Percentiles rank a stretch among this genome's conserved stretches.
phyloP scores from a whole-genome alignment of 768 basidiomycete genomes.

The Xerocomellus chrysenteron region DNA sequence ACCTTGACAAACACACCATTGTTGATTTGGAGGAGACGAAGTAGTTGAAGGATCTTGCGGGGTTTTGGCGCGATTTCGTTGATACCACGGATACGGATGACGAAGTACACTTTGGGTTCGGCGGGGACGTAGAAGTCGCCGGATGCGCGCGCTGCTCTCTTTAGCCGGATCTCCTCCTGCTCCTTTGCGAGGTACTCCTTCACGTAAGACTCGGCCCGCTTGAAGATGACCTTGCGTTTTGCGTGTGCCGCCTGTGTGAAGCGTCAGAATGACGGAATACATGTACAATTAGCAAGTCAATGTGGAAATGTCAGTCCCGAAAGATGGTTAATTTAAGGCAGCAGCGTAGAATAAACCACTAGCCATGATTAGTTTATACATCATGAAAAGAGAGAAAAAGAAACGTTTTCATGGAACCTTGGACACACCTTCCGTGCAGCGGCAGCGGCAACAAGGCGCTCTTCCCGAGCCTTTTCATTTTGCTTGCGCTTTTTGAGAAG shows the following conservation, averaged over 20 bases:
- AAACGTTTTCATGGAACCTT: conserved; percentile 7
- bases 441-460: conserved; percentile 78
- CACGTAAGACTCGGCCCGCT: conserved; percentile 97
- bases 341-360: conserved; percentile 58
- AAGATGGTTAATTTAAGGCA: conserved; percentile 89
- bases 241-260: conserved; percentile 71
- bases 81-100: conserved; percentile 98
- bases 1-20: conserved; percentile 98
- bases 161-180: conserved; percentile 94
- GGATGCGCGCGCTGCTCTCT: conserved; percentile 85
- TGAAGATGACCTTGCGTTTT: conserved; percentile 97
- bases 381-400: conserved; percentile 49
- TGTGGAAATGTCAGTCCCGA: conserved; percentile 57
- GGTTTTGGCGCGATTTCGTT: conserved; percentile 99
- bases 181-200: conserved; percentile 94
- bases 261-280: conserved; percentile 13
- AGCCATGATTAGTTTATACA: conserved; percentile 83
- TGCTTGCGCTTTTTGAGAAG: conserved; percentile 99
- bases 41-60: conserved; percentile 97
- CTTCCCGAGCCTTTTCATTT: conserved; percentile 94
- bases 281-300: not conserved
- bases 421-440: conserved; percentile 85
- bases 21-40: conserved; percentile 99
- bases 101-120: conserved; percentile 96
- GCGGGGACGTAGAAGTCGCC: conserved; percentile 98